Conservation (phyloP, 805 yeast species). For the Zygosaccharomyces lentus region DNA sequence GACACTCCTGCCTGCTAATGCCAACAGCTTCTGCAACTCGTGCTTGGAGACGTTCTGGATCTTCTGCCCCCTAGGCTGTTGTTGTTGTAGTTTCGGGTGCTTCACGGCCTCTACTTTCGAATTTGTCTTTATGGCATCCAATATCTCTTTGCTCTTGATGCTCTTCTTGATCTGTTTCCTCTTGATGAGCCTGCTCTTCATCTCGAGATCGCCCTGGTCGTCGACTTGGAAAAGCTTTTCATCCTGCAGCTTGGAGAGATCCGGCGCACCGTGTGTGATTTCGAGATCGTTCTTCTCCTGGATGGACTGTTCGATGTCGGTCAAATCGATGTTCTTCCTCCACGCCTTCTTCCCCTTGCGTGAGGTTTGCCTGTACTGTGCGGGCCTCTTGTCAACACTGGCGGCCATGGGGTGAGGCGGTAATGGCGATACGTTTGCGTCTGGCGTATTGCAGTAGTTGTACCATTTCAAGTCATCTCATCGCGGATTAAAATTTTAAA, state of each 20-base stretch:
- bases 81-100: constrained; percentile 36
- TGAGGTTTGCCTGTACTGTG: constrained; percentile 64
- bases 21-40: constrained; percentile 62
- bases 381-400: constrained; percentile 41
- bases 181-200: constrained; percentile 40
- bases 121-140: constrained; percentile 48
- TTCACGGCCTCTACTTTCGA: constrained; percentile 72
- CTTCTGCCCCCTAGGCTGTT: constrained; percentile 27
- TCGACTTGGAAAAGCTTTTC: constrained; percentile 48
- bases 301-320: constrained; percentile 67
- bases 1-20: constrained; percentile 67
- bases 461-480: constrained; percentile 15
- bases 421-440: no score
- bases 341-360: constrained; percentile 93
- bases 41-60: constrained; percentile 61
- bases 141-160: constrained; percentile 63
- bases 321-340: constrained; percentile 91
- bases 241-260: constrained; percentile 24
- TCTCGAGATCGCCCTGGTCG: constrained; percentile 53
- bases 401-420: no score
- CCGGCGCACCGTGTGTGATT: constrained; percentile 33
- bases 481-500: constrained; percentile 17
- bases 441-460: no score
- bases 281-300: constrained; percentile 63
- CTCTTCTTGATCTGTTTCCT: constrained; percentile 39